Base-by-base conservation (phyloP, 345 rosid species). In the Durio zibethinus region DNA sequence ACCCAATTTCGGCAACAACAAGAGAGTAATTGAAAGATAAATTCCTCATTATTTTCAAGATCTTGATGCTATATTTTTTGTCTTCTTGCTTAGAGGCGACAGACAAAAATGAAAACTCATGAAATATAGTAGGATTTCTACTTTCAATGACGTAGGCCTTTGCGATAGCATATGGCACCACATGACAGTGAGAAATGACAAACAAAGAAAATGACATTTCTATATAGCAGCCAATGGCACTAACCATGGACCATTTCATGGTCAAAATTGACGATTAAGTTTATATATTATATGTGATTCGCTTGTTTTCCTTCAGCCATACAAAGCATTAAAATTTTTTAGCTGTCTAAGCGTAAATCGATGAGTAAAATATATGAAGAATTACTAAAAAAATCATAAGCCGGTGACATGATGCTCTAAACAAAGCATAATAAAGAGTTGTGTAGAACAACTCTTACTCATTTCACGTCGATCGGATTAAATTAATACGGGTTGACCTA, bases 401-500 rank as follows among this genome's bases (percentile, higher is more conserved):
- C 16, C 16, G 54, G 54, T 68, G 73, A 7, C 73, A 45, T 2
- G n/a, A 68, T 25, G 16, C n/a, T 25, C 54, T n/a, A 64, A 64
- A 64, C 11, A 38, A 36, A 64, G 27, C 27, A 36, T 10, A 36
- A 36, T 4, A 63, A 63, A 35, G 69, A 64, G 47, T 36, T 36
- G 16, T 36, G 20, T 64, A 36, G 47, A 64, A 36, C 69, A 64
- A 10, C 15, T 36, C 27, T 9, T 18, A 38, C 7, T 38, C 40
- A 38, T 38, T 38, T 5, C 40, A 35, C 64, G 27, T 27, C 10
- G 36, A 16, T 33, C 43, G 40, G 40, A 50, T 50, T 50, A 50
- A 50, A 4, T 27, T 8, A 21, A 18, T 35, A 36, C 43, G 47
- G 45, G 67, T 56, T 81, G 75, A 79, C 76, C 75, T 52, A 10